A percentile compares a stretch with the other conserved stretches of the same genome.
Conservation (phyloP, 2,329 filamentous ascomycete genomes). For the Pyrenochaeta sp. region DNA sequence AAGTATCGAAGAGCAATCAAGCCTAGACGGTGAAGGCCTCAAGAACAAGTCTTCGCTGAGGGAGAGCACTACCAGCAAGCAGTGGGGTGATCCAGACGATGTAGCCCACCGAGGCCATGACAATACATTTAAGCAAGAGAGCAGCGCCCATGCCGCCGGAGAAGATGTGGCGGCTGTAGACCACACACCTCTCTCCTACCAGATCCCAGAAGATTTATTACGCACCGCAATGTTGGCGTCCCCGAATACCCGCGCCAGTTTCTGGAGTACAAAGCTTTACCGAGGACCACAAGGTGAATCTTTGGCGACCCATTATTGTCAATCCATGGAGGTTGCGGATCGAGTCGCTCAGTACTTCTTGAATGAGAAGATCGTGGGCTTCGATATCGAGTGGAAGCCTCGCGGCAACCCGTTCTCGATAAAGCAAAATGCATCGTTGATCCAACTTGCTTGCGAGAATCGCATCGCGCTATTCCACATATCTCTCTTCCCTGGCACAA, state of each 20-base stretch:
- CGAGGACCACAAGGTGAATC: slow-evolving; percentile 62
- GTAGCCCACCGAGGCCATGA: slow-evolving; percentile 1
- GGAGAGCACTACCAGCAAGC: neutral
- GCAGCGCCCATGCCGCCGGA: slow-evolving; percentile 8
- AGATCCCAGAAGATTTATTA: slow-evolving; percentile 41
- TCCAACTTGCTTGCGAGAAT: slow-evolving; percentile 81
- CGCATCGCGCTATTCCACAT: slow-evolving; percentile 85
- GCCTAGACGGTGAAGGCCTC: neutral
- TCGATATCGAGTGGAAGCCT: slow-evolving; percentile 86
- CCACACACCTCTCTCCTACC: slow-evolving; percentile 37
- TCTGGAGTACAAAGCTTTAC: slow-evolving; percentile 75
- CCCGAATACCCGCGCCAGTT: slow-evolving; percentile 50
- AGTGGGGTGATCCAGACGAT: slow-evolving; percentile 5
- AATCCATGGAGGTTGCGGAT: slow-evolving; percentile 72
- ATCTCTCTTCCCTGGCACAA: slow-evolving; percentile 57
- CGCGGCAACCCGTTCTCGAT: slow-evolving; percentile 58
- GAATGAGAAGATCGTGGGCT: slow-evolving; percentile 76
- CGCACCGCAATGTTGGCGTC: slow-evolving; percentile 41
- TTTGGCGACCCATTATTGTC: slow-evolving; percentile 81
- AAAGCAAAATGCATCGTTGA: slow-evolving; percentile 82
- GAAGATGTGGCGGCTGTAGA: slow-evolving; percentile 24
- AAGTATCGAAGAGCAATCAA: neutral
- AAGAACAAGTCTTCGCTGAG: neutral
- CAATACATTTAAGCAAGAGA: slow-evolving; percentile 3
- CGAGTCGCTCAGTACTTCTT: slow-evolving; percentile 73